Base-by-base conservation (phyloP, 345 rosid species). In the Linum lewisii region DNA sequence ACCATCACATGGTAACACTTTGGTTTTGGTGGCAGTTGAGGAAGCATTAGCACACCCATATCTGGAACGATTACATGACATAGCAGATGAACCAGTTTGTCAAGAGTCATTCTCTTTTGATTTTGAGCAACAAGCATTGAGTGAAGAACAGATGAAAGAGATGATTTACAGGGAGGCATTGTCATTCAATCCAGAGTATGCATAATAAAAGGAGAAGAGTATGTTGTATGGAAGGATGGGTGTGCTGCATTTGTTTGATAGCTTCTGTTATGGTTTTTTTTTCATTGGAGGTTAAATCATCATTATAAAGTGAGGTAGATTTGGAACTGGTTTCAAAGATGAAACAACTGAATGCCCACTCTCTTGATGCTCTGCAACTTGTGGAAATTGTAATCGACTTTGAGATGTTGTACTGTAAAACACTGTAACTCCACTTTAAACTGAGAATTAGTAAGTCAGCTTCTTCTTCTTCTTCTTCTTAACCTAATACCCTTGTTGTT, bases 91-190 rank as follows among this genome's bases (percentile, higher is more conserved):
- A 71, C 99, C 99, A 5, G 75, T 82, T 56, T 87, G 99, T 74
- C 56, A 9, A 25, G 78, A 76, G 58, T 82, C 83, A 21, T 94
- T 94, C 72, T 85, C 85, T 50, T 94, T 90, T 7, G 97, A 94
- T 24, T 90, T 94, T 22, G 97, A 94, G 79, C 90, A 80, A 61
- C 95, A 83, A 47, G 71, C 81, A 20, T 21, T 90, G 63, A 87
- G 78, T 26, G 99, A 87, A 77, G 96, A 87, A 74, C 94, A 94
- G 72, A 90, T 90, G 50, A 94, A 94, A 68, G 99, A 90, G 37
- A 77, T 85, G 85, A 80, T 90, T 50, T 87, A 85, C 75, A 67
- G 55, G 29, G 99, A 89, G 78, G 92, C 99, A 44, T 51, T 90
- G 61, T 54, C 81, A 55, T 73, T 81, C 61, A 90, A 94, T 84